Evolutionary conservation across 352 stramenopile species (phyloP), one percentile per base, ranked within the genome.

Genomic region (Phytophthora constricta): DNA sequence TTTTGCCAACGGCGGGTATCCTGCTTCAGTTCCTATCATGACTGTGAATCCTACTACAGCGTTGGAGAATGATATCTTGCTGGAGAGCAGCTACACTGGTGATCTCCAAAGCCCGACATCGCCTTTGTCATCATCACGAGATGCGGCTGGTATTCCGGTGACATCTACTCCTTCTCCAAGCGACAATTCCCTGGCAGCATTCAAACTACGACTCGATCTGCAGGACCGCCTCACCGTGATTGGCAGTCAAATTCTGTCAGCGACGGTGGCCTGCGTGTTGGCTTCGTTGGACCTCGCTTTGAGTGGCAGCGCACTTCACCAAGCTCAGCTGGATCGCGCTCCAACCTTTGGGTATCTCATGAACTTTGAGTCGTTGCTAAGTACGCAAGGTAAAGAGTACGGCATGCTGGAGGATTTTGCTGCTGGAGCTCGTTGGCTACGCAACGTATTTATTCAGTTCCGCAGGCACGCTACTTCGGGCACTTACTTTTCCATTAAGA

Each of bases 391-490:
- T 31, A 98, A 98, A 65, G 97, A 99, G 68, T 82, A 97, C 13
- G 92, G 90, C 13, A 98, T 99, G 97, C 86, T 99, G 1, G 82
- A 96, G 66, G 92, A 98, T 65, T 91, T 97, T 67, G 86, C 84
- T 9, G 90, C 85, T 10, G 89, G 86, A 9, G 86, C 80, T 23
- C 81, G 92, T 58, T 96, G 87, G 90, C 72, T 98, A 16, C 76
- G 72, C 34, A 88, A 84, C 48, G 87, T 95, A 47, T 90, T 87
- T 68, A 76, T 93, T 25, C 82, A 91, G 69, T 93, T 93, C 47
- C 82, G 84, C 42, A 77, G 82, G 39, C 72, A 87, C 26, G 46
- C 58, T 17, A 76, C 60, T 0, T 76, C 74, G 0, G 77, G 73
- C 0, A 72, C 73, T 4, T 82, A 83, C 57, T 93, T 90, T 60